Evolutionary conservation across 306 rosid species (phyloP).

Genomic region (Acmispon strigosus): DNA sequence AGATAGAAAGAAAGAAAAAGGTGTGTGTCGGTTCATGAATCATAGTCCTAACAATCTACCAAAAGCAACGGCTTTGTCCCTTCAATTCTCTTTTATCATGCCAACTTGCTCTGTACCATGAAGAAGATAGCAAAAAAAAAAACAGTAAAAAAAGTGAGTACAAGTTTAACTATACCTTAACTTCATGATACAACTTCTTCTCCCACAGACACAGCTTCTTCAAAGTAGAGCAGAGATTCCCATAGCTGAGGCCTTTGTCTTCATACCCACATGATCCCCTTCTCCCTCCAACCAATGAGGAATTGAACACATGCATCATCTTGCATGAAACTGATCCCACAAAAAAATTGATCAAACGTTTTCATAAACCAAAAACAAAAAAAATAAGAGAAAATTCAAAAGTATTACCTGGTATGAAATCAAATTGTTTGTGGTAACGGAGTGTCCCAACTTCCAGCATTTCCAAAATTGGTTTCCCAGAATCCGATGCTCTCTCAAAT

Average conservation of each 20-base stretch:
- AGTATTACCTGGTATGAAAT: conserved; percentile 45
- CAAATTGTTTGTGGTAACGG: conserved; percentile 36
- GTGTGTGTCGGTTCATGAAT: too few species aligned
- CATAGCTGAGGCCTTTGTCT: conserved; percentile 24
- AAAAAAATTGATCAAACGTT: background rate
- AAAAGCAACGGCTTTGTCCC: too few species aligned
- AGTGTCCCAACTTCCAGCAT: conserved; percentile 47
- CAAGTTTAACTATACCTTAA: conserved; percentile 44
- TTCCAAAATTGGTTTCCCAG: conserved; percentile 47
- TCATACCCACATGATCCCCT: background rate
- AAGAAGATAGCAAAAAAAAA: background rate
- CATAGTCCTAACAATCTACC: too few species aligned
- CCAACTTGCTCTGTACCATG: background rate
- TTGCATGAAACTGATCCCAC: conserved; percentile 42
- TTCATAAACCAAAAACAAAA: background rate
- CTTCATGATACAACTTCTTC: conserved; percentile 74
- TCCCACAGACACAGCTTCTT: conserved; percentile 72
- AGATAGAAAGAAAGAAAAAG: too few species aligned
- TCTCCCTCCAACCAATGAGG: conserved; percentile 12
- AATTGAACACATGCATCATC: conserved; percentile 34
- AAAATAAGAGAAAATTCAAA: too few species aligned
- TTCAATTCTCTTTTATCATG: background rate
- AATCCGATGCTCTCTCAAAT: conserved; percentile 57
- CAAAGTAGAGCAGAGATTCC: conserved; percentile 46
- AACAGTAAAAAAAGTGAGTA: background rate